Conservation (phyloP, 2,329 filamentous ascomycete species). For the Pezicula carpinea region DNA sequence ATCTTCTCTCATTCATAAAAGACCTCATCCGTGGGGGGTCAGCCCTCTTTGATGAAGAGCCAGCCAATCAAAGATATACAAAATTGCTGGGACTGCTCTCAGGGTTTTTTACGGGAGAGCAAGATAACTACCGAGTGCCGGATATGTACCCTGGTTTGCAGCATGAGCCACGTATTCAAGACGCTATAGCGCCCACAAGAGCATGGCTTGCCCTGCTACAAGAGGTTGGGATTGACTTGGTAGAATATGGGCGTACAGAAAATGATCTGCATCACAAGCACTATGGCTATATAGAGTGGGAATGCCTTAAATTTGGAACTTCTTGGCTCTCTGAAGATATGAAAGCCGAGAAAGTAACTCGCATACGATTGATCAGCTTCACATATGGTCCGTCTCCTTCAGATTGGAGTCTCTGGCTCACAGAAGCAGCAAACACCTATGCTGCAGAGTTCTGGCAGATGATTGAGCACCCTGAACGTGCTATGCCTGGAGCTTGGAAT, state of each 20-base stretch:
- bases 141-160: neutral
- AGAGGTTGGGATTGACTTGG: neutral
- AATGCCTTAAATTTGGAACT: neutral
- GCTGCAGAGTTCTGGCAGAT: slow-evolving; percentile 7
- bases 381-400: slow-evolving; percentile 4
- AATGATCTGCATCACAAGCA: neutral
- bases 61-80: neutral
- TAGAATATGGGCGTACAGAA: neutral
- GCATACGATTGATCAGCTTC: slow-evolving; percentile 3
- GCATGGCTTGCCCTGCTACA: neutral
- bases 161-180: neutral
- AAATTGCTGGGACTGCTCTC: neutral
- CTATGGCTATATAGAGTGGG: neutral
- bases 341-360: too few relatives aligned
- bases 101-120: neutral
- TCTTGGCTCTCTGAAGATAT: neutral
- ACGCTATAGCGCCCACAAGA: neutral
- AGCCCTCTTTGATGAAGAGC: neutral
- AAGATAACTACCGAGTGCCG: neutral
- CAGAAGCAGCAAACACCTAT: neutral
- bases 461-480: slow-evolving; percentile 6
- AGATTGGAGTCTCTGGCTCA: slow-evolving; percentile 9
- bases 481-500: slow-evolving; percentile 9
- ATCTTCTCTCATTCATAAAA: neutral
- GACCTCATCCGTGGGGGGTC: neutral